Conservation (phyloP, 106 monocot species). For the Allium sativum region DNA sequence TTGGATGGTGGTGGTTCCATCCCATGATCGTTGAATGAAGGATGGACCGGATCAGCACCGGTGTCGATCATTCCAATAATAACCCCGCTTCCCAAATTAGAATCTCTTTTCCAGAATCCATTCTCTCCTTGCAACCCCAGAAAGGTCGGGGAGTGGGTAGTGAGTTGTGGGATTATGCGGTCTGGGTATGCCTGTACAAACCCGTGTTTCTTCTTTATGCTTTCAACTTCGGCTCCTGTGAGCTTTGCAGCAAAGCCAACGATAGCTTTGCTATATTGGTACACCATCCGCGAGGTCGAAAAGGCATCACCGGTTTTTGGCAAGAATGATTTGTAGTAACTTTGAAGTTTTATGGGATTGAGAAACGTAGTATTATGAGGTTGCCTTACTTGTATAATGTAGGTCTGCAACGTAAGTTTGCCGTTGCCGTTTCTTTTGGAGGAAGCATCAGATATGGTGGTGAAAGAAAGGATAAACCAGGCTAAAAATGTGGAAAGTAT, state of each 20-base stretch:
- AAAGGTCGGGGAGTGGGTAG: constrained; percentile 34
- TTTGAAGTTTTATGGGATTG: neutral
- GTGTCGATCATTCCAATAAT: constrained; percentile 34
- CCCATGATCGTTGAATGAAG: constrained; percentile 24
- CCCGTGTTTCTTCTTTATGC: constrained; percentile 8
- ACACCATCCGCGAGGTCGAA: constrained; percentile 1
- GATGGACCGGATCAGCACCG: constrained; percentile 20
- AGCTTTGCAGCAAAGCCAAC: constrained; percentile 18
- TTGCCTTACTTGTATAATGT: neutral
- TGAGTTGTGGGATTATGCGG: neutral
- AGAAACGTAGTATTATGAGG: neutral
- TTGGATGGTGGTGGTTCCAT: constrained; percentile 24
- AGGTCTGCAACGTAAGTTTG: neutral
- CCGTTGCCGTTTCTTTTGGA: neutral
- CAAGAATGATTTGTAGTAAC: constrained; percentile 16
- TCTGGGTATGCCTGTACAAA: constrained; percentile 9
- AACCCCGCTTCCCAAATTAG: constrained; percentile 12
- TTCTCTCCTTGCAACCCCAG: constrained; percentile 10
- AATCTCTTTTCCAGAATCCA: constrained; percentile 5
- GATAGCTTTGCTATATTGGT: constrained; percentile 5
- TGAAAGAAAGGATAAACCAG: neutral
- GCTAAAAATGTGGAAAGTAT: too few species aligned
- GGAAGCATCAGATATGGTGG: neutral
- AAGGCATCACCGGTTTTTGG: neutral
- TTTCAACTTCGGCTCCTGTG: constrained; percentile 3